Evolutionary conservation across 2,329 filamentous ascomycete species (phyloP).

Genomic region (Xylaria multiplex): DNA sequence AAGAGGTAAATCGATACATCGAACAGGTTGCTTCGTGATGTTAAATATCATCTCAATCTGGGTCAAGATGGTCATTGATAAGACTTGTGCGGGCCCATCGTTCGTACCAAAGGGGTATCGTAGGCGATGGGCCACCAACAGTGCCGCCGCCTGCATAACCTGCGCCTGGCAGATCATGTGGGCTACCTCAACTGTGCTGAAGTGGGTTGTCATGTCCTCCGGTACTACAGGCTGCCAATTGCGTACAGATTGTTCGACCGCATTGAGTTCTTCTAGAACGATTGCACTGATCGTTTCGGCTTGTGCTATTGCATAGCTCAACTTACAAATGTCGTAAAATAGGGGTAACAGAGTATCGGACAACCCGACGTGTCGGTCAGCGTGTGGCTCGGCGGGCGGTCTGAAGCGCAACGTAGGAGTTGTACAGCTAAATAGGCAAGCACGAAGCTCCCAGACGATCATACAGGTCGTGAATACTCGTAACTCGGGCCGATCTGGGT

Average conservation of each 20-base stretch:
- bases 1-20: conserved; percentile 7
- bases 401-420: conserved; percentile 9
- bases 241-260: conserved; percentile 8
- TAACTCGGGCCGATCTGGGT: conserved; percentile 7
- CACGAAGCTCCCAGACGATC: conserved; percentile 7
- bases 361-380: conserved; percentile 13
- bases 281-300: background rate
- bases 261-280: conserved; percentile 2
- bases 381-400: background rate
- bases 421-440: conserved; percentile 14
- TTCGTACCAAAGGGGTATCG: conserved; percentile 7
- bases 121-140: conserved; percentile 12
- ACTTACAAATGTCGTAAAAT: conserved; percentile 12
- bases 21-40: conserved; percentile 15
- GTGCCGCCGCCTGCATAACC: conserved; percentile 2
- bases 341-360: conserved; percentile 12
- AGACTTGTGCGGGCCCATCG: conserved; percentile 3
- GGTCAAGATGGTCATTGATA: conserved; percentile 7
- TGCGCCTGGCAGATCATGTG: conserved; percentile 21
- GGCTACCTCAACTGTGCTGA: background rate
- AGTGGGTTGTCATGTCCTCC: conserved; percentile 9
- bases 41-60: conserved; percentile 13
- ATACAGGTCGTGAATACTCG: conserved; percentile 5
- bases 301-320: background rate
- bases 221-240: conserved; percentile 8